A percentile compares a stretch with the other conserved stretches of the same genome.
These are phyloP conservation scores for Oehlia diaphana DNA, from an alignment of 192 early-diverging fungal genomes.

Conservation along the genomic window DNA sequence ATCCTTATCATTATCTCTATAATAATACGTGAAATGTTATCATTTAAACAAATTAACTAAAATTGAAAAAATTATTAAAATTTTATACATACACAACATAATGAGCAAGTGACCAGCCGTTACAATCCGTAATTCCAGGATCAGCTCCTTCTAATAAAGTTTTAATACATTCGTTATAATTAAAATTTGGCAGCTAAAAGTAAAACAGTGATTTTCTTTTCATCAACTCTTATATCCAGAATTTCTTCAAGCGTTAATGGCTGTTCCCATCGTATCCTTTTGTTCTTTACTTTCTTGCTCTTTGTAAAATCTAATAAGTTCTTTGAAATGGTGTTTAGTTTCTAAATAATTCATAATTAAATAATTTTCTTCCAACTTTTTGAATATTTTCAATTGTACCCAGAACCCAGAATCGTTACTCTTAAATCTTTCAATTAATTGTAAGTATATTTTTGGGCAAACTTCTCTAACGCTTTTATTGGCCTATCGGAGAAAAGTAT, in stretches of 20 bases:
- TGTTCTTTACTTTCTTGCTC: not conserved
- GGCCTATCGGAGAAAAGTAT: not conserved
- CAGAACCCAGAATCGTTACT: not conserved
- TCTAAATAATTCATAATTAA: not conserved
- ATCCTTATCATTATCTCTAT: not conserved
- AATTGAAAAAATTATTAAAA: too few relatives aligned
- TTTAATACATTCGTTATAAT: not conserved
- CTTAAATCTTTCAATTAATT: not conserved
- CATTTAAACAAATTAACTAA: too few relatives aligned
- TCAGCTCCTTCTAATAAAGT: slow-evolving; percentile 20
- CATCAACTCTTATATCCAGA: not conserved
- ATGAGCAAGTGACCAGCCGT: not conserved
- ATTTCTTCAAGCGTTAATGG: not conserved
- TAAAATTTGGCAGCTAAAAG: not conserved
- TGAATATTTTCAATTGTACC: not conserved
- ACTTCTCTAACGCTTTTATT: slow-evolving; percentile 3
- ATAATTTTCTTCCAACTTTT: slow-evolving; percentile 7
- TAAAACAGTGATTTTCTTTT: not conserved
- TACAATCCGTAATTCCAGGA: not conserved
- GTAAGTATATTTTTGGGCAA: not conserved
- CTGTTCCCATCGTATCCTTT: too few relatives aligned
- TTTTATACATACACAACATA: slow-evolving; percentile 8
- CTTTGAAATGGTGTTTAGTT: slow-evolving; percentile 18
- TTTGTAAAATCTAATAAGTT: not conserved
- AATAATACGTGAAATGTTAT: not conserved